Conservation (phyloP, 495 filamentous ascomycete genomes). For the Penicillium canescens region DNA sequence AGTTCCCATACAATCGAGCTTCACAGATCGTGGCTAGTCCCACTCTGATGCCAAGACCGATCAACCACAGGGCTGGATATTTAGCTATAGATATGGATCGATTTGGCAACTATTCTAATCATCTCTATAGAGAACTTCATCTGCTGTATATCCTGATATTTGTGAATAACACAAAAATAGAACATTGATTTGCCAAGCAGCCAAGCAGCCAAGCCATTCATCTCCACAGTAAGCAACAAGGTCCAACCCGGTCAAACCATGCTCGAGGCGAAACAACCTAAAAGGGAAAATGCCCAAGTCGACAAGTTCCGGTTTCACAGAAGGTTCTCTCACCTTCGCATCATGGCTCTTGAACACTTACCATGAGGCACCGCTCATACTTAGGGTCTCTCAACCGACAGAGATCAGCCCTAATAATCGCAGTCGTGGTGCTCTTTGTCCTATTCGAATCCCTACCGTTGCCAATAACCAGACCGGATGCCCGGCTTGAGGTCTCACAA, state of each 20-base stretch:
- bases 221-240: neutral
- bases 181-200: no score
- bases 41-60: no score
- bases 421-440: constrained; percentile 6
- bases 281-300: neutral
- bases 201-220: neutral
- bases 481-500: constrained; percentile 7
- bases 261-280: neutral
- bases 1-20: no score
- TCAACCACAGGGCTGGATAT: no score
- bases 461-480: constrained; percentile 1
- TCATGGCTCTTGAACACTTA: constrained; percentile 7
- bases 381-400: constrained; percentile 1
- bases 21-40: no score
- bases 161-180: no score
- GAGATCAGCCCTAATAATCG: constrained; percentile 9
- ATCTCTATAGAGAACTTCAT: no score
- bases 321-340: neutral
- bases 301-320: neutral
- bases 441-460: constrained; percentile 9
- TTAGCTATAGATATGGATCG: no score
- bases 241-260: neutral
- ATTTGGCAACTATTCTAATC: no score
- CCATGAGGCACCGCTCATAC: constrained; percentile 12
- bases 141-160: no score